Percentiles rank a stretch among this genome's conserved stretches.
phyloP scores from a whole-genome alignment of 2,329 filamentous ascomycete genomes.

The Grosmannia clavigera region DNA sequence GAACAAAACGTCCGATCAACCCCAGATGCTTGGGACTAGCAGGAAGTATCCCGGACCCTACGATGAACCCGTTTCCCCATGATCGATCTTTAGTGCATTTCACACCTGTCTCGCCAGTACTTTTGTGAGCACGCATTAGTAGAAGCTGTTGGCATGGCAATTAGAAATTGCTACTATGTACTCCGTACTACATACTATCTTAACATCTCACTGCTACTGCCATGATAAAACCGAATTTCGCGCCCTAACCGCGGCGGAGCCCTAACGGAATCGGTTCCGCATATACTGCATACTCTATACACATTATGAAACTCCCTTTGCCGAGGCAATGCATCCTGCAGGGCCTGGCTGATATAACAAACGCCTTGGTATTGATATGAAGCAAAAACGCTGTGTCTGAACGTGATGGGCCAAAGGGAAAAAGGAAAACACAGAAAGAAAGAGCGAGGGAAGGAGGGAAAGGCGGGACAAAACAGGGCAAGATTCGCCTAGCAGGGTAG shows the following conservation, averaged over 20 bases:
- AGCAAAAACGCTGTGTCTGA: not conserved
- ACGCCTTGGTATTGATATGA: not conserved
- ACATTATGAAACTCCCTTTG: not conserved
- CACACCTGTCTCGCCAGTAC: too few species aligned
- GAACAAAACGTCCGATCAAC: not conserved
- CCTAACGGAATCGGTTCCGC: too few species aligned
- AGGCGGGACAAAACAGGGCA: not conserved
- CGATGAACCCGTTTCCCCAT: too few species aligned
- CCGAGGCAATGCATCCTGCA: not conserved
- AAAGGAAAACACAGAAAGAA: not conserved
- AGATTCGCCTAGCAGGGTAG: not conserved
- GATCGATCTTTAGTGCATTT: too few species aligned
- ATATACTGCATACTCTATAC: not conserved
- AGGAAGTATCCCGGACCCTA: not conserved
- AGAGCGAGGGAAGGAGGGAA: not conserved
- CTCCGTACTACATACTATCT: too few species aligned
- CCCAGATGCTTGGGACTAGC: not conserved
- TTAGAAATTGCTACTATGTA: too few species aligned
- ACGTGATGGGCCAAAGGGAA: not conserved
- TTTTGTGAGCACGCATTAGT: too few species aligned
- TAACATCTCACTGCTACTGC: too few species aligned
- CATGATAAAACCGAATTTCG: too few species aligned
- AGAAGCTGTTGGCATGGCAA: too few species aligned
- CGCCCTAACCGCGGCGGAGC: too few species aligned
- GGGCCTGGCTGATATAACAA: not conserved